Percentiles rank a stretch among this genome's conserved stretches.
These are phyloP conservation scores for Alloteropsis semialata DNA, from an alignment of 176 grass and related monocot genomes.

Conservation along the genomic window DNA sequence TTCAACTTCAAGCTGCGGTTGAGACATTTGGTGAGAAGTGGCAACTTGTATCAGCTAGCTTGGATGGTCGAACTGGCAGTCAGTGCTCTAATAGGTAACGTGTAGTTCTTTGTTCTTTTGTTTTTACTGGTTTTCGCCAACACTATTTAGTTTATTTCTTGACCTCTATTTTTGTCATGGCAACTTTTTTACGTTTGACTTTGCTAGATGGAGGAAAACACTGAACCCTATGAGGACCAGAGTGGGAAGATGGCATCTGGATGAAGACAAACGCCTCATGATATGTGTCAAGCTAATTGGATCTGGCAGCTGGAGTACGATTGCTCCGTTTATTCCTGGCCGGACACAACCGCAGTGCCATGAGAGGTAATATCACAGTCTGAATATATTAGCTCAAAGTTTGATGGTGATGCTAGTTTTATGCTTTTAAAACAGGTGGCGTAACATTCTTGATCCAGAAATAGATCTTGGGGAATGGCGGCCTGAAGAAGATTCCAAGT, in stretches of 20 bases:
- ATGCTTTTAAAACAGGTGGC: constrained; percentile 61
- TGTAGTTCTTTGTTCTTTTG: constrained; percentile 1
- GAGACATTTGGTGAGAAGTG: constrained; percentile 79
- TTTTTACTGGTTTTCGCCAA: background rate
- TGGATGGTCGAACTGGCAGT: constrained; percentile 68
- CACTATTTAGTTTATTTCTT: constrained; percentile 1
- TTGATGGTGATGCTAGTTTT: constrained; percentile 34
- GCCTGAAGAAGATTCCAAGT: constrained; percentile 74
- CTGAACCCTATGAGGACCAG: constrained; percentile 69
- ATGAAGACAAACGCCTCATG: constrained; percentile 87
- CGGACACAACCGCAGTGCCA: constrained; percentile 75
- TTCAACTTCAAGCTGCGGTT: constrained; percentile 59
- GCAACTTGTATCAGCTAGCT: constrained; percentile 72
- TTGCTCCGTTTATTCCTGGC: constrained; percentile 78
- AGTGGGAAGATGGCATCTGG: constrained; percentile 79
- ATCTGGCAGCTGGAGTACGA: constrained; percentile 71
- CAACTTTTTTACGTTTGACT: constrained; percentile 7
- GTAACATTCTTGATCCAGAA: constrained; percentile 82
- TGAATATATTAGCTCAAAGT: constrained; percentile 9
- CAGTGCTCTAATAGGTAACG: constrained; percentile 89
- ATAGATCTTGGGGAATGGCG: constrained; percentile 65
- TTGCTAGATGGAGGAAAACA: constrained; percentile 74
- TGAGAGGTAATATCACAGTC: constrained; percentile 62
- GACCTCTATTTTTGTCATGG: background rate
- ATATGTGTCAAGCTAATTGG: constrained; percentile 73